Evolutionary conservation across 805 yeast species (phyloP).

Genomic region (Yarrowia sp.): DNA sequence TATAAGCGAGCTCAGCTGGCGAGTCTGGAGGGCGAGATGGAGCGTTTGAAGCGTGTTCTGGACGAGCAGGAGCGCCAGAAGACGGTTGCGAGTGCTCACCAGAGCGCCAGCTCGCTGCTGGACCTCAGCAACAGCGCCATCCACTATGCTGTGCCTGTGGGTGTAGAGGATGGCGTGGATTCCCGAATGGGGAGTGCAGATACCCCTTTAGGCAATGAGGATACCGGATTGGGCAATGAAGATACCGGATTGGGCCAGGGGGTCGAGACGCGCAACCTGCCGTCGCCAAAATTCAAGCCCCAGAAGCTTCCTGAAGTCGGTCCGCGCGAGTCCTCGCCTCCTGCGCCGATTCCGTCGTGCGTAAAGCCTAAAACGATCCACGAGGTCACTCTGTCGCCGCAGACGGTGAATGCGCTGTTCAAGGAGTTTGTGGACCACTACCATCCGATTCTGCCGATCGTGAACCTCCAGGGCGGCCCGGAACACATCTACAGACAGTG

Average conservation of each 20-base stretch:
- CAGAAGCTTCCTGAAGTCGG: neutral
- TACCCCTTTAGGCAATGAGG: neutral
- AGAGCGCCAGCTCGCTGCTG: constrained; percentile 29
- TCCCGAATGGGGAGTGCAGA: neutral
- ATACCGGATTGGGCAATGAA: neutral
- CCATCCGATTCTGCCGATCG: constrained; percentile 84
- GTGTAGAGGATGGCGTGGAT: neutral
- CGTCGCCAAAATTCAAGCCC: constrained; percentile 3
- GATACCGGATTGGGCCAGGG: neutral
- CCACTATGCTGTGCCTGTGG: constrained; percentile 15
- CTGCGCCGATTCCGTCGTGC: neutral
- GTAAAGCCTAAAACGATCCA: constrained; percentile 74
- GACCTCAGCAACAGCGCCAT: constrained; percentile 22
- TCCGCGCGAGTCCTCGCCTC: neutral
- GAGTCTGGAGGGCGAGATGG: constrained; percentile 68
- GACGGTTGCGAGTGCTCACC: constrained; percentile 24
- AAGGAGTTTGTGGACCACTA: constrained; percentile 71
- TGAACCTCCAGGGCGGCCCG: constrained; percentile 77
- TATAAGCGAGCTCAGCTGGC: constrained; percentile 62
- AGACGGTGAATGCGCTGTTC: constrained; percentile 60
- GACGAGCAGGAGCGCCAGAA: constrained; percentile 31
- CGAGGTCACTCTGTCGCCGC: constrained; percentile 58
- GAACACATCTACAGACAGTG: constrained; percentile 75
- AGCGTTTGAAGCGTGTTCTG: constrained; percentile 60
- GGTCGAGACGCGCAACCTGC: constrained; percentile 2